These are phyloP conservation scores for Stemphylium beticola DNA, from an alignment of 2,329 filamentous ascomycete genomes.

Conservation along the genomic window DNA sequence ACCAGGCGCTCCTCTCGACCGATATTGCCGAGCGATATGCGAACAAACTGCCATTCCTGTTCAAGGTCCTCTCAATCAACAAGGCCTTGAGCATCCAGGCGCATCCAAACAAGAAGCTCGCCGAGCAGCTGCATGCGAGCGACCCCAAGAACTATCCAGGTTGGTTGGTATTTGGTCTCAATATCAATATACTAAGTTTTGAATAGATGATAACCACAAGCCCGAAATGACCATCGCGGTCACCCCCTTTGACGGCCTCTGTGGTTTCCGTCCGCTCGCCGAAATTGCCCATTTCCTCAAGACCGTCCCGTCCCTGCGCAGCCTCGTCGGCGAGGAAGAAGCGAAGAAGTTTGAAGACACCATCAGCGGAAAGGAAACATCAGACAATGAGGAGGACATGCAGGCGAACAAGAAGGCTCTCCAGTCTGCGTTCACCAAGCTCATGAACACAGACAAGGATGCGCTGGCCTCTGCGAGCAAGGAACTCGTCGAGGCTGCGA, in stretches of 20 bases:
- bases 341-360: conserved; percentile 54
- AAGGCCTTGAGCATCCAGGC: conserved; percentile 98
- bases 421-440: conserved; percentile 73
- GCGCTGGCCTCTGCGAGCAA: conserved; percentile 69
- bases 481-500: conserved; percentile 73
- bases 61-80: conserved; percentile 95
- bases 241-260: conserved; percentile 93
- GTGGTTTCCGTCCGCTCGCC: conserved; percentile 85
- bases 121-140: conserved; percentile 81
- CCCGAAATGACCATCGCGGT: conserved; percentile 99
- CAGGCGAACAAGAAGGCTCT: conserved; percentile 76
- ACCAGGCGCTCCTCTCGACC: conserved; percentile 78
- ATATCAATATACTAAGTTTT: not conserved
- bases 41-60: conserved; percentile 88
- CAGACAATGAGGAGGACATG: conserved; percentile 53
- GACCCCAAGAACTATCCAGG: conserved; percentile 91
- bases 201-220: conserved; percentile 94
- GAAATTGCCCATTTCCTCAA: conserved; percentile 88
- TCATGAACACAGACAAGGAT: conserved; percentile 79
- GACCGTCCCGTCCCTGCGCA: conserved; percentile 61
- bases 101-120: conserved; percentile 93
- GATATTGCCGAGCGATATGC: conserved; percentile 77
- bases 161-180: conserved; percentile 10
- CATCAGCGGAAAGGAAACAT: conserved; percentile 60
- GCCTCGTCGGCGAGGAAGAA: conserved; percentile 56